phyloP scores from a whole-genome alignment of 495 filamentous ascomycete genomes.

The Clohesyomyces aquaticus region DNA sequence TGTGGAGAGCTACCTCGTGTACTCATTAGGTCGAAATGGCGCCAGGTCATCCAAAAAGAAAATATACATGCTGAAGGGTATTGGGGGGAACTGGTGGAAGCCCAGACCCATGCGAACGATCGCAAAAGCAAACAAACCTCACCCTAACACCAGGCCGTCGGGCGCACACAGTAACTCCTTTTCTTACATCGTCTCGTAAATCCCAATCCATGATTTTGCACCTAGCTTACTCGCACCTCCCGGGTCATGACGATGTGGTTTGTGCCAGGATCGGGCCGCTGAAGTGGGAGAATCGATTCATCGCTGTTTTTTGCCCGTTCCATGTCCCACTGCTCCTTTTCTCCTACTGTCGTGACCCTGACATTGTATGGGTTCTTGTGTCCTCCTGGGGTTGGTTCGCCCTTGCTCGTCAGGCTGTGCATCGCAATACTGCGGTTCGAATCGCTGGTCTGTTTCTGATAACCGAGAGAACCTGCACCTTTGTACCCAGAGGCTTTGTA shows the following conservation, averaged over 20 bases:
- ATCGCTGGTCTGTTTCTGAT: slow-evolving; percentile 26
- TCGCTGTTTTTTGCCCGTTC: slow-evolving; percentile 27
- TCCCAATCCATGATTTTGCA: background rate
- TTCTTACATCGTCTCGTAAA: background rate
- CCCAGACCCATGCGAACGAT: background rate
- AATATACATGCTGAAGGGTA: background rate
- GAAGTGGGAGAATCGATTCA: slow-evolving; percentile 30
- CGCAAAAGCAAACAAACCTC: slow-evolving; percentile 14
- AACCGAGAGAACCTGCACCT: slow-evolving; percentile 25
- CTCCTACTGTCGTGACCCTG: slow-evolving; percentile 12
- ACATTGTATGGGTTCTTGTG: slow-evolving; percentile 30
- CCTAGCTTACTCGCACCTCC: slow-evolving; percentile 30
- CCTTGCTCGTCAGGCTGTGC: slow-evolving; percentile 19
- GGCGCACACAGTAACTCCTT: background rate
- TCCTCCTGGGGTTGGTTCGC: slow-evolving; percentile 1
- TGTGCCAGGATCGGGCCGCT: slow-evolving; percentile 8
- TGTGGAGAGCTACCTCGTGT: background rate
- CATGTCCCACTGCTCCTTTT: slow-evolving; percentile 34
- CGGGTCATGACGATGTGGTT: slow-evolving; percentile 37
- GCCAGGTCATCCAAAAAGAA: background rate
- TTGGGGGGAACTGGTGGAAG: background rate
- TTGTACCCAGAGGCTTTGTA: slow-evolving; percentile 20
- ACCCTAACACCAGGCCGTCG: background rate
- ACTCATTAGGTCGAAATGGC: background rate
- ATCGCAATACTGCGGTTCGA: slow-evolving; percentile 30